Evolutionary conservation across 2,329 filamentous ascomycete genomes (phyloP).

Genomic region (Cladophialophora chaetospira): DNA sequence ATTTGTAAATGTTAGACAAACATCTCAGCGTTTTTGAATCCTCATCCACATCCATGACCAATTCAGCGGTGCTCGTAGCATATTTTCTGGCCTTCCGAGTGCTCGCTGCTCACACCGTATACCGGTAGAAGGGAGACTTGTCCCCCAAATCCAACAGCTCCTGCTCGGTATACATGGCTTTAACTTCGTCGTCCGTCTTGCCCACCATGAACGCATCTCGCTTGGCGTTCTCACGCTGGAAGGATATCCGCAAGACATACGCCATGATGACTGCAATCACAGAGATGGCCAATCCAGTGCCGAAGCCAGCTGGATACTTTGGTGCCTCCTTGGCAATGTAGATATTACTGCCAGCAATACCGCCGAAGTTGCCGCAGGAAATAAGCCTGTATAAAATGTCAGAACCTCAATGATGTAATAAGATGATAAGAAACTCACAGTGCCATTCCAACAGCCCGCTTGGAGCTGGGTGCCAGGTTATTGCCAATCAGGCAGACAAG

Average conservation of each 20-base stretch:
- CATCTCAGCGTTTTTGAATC: no score
- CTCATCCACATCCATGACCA: no score
- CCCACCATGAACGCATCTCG: constrained; percentile 28
- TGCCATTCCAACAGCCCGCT: constrained; percentile 67
- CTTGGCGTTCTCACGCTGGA: constrained; percentile 36
- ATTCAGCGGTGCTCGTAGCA: no score
- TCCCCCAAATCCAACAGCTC: constrained; percentile 39
- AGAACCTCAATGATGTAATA: no score
- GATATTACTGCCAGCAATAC: constrained; percentile 44
- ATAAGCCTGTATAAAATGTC: no score
- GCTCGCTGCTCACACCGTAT: constrained; percentile 33
- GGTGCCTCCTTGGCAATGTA: constrained; percentile 42
- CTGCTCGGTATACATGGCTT: constrained; percentile 29
- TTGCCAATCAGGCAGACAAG: constrained; percentile 71
- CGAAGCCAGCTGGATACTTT: constrained; percentile 42
- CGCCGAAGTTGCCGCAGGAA: constrained; percentile 63
- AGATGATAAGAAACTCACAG: no score
- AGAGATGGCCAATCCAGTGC: constrained; percentile 39
- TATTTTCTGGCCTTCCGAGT: not conserved
- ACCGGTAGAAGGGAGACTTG: constrained; percentile 39
- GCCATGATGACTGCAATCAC: constrained; percentile 37
- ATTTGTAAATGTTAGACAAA: no score
- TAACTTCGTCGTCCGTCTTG: constrained; percentile 32
- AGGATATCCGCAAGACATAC: constrained; percentile 36
- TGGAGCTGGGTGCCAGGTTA: constrained; percentile 71